A percentile compares a stretch with the other conserved stretches of the same genome.
These are phyloP conservation scores for Gentiana straminea DNA, from an alignment of 257 asterid species.

Conservation along the genomic window DNA sequence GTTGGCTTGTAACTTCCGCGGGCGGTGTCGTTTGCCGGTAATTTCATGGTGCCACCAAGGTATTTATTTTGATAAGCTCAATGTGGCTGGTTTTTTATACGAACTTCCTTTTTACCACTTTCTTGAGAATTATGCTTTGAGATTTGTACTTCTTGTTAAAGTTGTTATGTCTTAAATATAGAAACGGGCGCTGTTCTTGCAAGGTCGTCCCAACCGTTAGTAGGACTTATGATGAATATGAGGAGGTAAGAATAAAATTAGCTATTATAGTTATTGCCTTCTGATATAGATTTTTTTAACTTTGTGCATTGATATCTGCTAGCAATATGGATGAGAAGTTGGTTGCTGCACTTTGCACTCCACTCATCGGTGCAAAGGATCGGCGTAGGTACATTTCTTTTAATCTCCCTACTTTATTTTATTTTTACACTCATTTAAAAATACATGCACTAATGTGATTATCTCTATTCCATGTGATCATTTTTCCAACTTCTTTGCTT, in stretches of 20 bases:
- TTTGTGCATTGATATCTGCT: slow-evolving; percentile 22
- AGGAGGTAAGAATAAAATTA: slow-evolving; percentile 49
- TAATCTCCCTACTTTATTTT: slow-evolving; percentile 8
- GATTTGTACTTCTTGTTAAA: not conserved
- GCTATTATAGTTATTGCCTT: not conserved
- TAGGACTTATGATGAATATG: slow-evolving; percentile 98
- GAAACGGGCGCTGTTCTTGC: slow-evolving; percentile 96
- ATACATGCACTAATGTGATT: not conserved
- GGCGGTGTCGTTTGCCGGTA: slow-evolving; percentile 82
- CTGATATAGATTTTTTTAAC: not conserved
- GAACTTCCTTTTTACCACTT: no score
- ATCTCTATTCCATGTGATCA: not conserved
- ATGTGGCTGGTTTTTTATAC: no score
- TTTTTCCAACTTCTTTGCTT: not conserved
- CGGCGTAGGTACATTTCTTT: slow-evolving; percentile 45
- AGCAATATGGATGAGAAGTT: slow-evolving; percentile 91
- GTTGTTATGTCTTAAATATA: slow-evolving; percentile 21
- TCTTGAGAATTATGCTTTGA: not conserved
- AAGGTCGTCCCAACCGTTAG: slow-evolving; percentile 93
- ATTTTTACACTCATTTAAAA: not conserved
- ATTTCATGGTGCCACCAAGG: slow-evolving; percentile 95
- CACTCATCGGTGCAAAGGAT: slow-evolving; percentile 58
- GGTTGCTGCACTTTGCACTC: slow-evolving; percentile 82
- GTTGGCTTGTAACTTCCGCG: slow-evolving; percentile 82
- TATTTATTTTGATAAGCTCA: slow-evolving; percentile 10